phyloP scores from a whole-genome alignment of 352 stramenopile species.

The Pythium scleroteichum region DNA sequence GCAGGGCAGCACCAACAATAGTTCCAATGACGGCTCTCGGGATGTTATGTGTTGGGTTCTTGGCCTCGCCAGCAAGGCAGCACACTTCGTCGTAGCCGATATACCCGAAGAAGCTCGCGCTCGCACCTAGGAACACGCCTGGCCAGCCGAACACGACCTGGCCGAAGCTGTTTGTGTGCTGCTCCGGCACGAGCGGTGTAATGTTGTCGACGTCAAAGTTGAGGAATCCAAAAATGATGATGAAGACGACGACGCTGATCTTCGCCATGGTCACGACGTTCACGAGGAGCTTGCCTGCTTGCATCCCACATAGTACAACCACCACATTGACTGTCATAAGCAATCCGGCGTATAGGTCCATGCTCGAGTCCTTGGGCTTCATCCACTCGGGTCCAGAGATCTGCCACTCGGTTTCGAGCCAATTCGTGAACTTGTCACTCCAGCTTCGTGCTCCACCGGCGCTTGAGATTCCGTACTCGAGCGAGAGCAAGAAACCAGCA shows the following conservation, averaged over 20 bases:
- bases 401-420: constrained; percentile 59
- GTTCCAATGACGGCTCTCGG: constrained; percentile 90
- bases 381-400: constrained; percentile 55
- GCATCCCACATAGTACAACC: constrained; percentile 83
- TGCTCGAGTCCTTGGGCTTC: constrained; percentile 56
- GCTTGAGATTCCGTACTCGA: constrained; percentile 93
- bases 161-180: constrained; percentile 30
- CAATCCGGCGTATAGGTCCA: constrained; percentile 78
- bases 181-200: constrained; percentile 76
- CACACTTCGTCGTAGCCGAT: constrained; percentile 97
- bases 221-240: constrained; percentile 87
- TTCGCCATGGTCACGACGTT: constrained; percentile 92
- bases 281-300: constrained; percentile 86
- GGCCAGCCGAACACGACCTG: constrained; percentile 62
- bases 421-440: constrained; percentile 93
- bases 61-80: constrained; percentile 89
- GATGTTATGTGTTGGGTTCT: constrained; percentile 85
- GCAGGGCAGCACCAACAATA: constrained; percentile 75
- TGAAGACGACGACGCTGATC: constrained; percentile 91
- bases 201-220: constrained; percentile 86
- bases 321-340: constrained; percentile 67
- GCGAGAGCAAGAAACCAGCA: constrained; percentile 85
- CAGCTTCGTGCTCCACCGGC: constrained; percentile 91
- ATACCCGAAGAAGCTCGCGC: constrained; percentile 95
- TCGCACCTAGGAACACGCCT: constrained; percentile 88